Evolutionary conservation across 441 rosid genomes (phyloP).

Genomic region (Pelargonium cotyledonis): DNA sequence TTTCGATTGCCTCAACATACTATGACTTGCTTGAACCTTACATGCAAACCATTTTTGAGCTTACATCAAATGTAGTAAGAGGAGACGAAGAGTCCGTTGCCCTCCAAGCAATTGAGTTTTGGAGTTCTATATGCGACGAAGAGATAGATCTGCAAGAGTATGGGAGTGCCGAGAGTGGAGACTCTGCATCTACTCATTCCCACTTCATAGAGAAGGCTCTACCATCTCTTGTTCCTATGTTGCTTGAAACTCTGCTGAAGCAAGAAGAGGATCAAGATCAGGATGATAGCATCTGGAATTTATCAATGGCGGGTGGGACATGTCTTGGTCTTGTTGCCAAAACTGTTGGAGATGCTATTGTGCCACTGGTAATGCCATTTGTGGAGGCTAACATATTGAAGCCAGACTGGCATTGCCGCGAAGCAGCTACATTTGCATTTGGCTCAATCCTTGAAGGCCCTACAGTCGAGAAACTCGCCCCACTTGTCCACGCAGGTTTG

Average conservation of each 20-base stretch:
- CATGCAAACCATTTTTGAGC: constrained; percentile 39
- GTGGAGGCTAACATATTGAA: constrained; percentile 44
- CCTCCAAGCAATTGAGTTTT: constrained; percentile 52
- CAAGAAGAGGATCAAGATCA: constrained; percentile 54
- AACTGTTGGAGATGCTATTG: constrained; percentile 49
- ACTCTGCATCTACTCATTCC: constrained; percentile 59
- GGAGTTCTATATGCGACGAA: constrained; percentile 43
- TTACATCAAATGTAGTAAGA: constrained; percentile 45
- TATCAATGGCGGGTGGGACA: constrained; percentile 82
- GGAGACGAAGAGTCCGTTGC: constrained; percentile 51
- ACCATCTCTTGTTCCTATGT: constrained; percentile 47
- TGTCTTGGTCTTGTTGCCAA: constrained; percentile 58
- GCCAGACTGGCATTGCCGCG: constrained; percentile 51
- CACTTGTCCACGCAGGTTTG: constrained; percentile 39
- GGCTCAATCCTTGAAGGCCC: constrained; percentile 60
- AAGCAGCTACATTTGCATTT: constrained; percentile 73
- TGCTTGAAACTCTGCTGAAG: constrained; percentile 49
- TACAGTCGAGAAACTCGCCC: constrained; percentile 37
- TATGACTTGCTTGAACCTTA: constrained; percentile 43
- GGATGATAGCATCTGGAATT: constrained; percentile 51
- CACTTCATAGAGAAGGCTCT: constrained; percentile 54
- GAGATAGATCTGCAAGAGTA: constrained; percentile 49
- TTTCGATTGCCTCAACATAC: constrained; percentile 47
- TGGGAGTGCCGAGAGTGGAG: constrained; percentile 47
- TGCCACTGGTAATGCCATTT: constrained; percentile 49